Conservation (phyloP, 179 eudicot genomes). For the Spinacia oleracea region DNA sequence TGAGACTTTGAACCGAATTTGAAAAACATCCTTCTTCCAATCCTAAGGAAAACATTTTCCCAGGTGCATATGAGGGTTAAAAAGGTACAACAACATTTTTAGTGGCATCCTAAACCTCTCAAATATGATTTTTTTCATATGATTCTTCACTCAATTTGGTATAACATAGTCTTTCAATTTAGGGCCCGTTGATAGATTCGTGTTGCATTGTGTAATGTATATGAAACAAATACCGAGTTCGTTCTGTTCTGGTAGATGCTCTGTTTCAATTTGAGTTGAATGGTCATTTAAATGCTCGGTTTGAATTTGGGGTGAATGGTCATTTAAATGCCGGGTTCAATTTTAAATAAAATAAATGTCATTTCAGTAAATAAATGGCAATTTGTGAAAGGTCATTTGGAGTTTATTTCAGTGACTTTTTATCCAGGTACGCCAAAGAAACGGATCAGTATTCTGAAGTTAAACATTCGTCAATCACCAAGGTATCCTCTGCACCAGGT, state of each 20-base stretch:
- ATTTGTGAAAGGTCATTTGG: neutral
- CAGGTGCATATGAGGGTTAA: slow-evolving; percentile 54
- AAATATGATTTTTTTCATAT: slow-evolving; percentile 67
- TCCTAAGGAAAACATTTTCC: slow-evolving; percentile 39
- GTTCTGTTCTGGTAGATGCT: too few relatives aligned
- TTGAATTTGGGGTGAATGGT: too few relatives aligned
- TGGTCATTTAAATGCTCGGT: too few relatives aligned
- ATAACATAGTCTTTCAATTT: slow-evolving; percentile 48
- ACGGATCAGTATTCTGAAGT: slow-evolving; percentile 17
- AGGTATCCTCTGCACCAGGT: slow-evolving; percentile 73
- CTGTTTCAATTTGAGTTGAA: too few relatives aligned
- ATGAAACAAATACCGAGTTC: too few relatives aligned
- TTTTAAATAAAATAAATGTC: too few relatives aligned
- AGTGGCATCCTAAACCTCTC: slow-evolving; percentile 55
- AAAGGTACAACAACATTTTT: slow-evolving; percentile 52
- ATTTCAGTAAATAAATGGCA: too few relatives aligned
- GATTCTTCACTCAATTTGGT: slow-evolving; percentile 70
- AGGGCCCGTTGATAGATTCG: slow-evolving; percentile 16
- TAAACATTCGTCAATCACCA: slow-evolving; percentile 35
- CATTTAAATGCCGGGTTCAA: too few relatives aligned
- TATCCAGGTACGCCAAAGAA: slow-evolving; percentile 24
- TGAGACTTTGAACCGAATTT: slow-evolving; percentile 49
- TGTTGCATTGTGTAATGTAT: too few relatives aligned
- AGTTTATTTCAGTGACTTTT: neutral
- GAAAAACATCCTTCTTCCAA: slow-evolving; percentile 47